These are phyloP conservation scores for Hebeloma cylindrosporum DNA, from an alignment of 768 basidiomycete genomes.

Conservation along the genomic window DNA sequence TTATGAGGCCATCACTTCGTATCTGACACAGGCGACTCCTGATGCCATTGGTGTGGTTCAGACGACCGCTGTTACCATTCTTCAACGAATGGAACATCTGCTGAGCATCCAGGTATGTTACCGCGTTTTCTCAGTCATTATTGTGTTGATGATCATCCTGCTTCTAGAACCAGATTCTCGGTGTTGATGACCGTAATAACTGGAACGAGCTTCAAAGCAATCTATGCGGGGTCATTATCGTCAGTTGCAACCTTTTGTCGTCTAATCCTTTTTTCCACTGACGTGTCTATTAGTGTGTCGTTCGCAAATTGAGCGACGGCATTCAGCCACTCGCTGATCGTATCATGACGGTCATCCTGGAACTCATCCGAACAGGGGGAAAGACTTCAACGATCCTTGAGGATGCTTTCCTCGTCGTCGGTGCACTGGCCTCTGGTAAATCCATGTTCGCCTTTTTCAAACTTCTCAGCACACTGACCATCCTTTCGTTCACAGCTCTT, in stretches of 20 bases:
- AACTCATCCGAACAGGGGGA: constrained; percentile 81
- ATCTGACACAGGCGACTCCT: constrained; percentile 74
- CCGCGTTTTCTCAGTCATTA: constrained; percentile 1
- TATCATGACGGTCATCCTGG: constrained; percentile 90
- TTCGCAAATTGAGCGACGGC: constrained; percentile 79
- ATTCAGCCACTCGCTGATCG: constrained; percentile 90
- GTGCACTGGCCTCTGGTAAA: constrained; percentile 76
- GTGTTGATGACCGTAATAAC: constrained; percentile 94
- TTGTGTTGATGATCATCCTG: neutral
- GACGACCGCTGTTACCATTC: constrained; percentile 75
- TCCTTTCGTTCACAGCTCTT: constrained; percentile 47
- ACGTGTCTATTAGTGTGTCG: constrained; percentile 57
- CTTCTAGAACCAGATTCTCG: constrained; percentile 84
- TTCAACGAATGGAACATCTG: constrained; percentile 90
- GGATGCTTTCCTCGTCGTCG: constrained; percentile 93
- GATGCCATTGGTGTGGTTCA: constrained; percentile 83
- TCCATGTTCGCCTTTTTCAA: neutral
- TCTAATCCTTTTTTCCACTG: neutral
- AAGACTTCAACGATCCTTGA: constrained; percentile 95
- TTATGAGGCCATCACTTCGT: constrained; percentile 92
- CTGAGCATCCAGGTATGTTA: constrained; percentile 72
- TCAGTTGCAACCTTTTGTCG: constrained; percentile 38
- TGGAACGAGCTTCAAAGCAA: constrained; percentile 99
- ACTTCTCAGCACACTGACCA: neutral
- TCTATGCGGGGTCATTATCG: constrained; percentile 86